phyloP scores from a whole-genome alignment of 495 filamentous ascomycete genomes.

The Antarctomyces pellizariae region DNA sequence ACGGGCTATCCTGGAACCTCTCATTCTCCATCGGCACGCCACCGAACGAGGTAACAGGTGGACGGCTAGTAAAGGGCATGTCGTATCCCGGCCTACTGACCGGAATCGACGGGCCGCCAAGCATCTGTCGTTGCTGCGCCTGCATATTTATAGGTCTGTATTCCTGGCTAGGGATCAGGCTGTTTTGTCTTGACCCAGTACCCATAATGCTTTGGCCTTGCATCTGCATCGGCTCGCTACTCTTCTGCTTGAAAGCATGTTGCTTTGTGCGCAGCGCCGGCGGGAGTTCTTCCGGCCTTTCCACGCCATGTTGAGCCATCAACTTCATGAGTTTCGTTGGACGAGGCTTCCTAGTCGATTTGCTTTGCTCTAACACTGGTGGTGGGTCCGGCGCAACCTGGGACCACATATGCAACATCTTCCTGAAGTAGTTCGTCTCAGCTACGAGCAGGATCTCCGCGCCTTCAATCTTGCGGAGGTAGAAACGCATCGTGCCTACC shows the following conservation, averaged over 20 bases:
- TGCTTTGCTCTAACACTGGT: conserved; percentile 58
- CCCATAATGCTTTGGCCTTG: conserved; percentile 17
- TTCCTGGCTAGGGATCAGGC: too few relatives aligned
- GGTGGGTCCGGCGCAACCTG: conserved; percentile 75
- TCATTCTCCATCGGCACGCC: too few relatives aligned
- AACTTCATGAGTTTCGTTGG: conserved; percentile 96
- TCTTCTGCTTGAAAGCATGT: conserved; percentile 35
- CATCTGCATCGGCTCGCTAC: conserved; percentile 14
- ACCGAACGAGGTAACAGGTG: too few relatives aligned
- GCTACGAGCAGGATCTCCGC: conserved; percentile 80
- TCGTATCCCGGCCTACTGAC: too few relatives aligned
- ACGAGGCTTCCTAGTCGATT: conserved; percentile 89
- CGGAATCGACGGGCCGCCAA: too few relatives aligned
- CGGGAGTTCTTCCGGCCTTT: conserved; percentile 72
- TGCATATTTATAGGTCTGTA: too few relatives aligned
- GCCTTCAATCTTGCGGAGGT: conserved; percentile 92
- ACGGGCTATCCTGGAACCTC: too few relatives aligned
- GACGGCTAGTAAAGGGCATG: too few relatives aligned
- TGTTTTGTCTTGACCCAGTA: too few relatives aligned
- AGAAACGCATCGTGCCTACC: conserved; percentile 80
- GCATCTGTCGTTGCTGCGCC: too few relatives aligned
- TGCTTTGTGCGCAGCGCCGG: conserved; percentile 55
- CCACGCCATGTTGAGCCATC: conserved; percentile 66
- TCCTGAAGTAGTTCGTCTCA: conserved; percentile 93
- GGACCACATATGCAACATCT: conserved; percentile 88